phyloP scores from a whole-genome alignment of 768 basidiomycete species.

The Psilocybe cubensis region DNA sequence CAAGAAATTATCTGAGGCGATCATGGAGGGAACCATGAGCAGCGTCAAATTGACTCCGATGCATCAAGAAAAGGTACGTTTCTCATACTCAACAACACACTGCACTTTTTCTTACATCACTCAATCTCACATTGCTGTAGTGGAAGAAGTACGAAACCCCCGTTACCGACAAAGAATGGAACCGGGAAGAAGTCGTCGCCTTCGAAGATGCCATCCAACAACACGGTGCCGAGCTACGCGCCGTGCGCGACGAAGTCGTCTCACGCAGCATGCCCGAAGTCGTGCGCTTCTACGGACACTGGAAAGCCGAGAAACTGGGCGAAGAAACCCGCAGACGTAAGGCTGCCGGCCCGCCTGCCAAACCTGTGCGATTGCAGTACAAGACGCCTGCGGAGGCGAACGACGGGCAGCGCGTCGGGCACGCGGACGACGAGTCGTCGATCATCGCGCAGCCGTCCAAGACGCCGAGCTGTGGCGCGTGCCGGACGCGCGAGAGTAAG shows the following conservation, averaged over 20 bases:
- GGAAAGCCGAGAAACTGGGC: constrained; percentile 80
- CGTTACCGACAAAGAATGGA: constrained; percentile 76
- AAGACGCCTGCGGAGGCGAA: constrained; percentile 40
- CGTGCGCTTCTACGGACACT: constrained; percentile 82
- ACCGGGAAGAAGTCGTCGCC: constrained; percentile 63
- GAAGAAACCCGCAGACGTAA: constrained; percentile 66
- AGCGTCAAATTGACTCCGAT: constrained; percentile 35
- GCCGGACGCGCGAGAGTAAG: constrained; percentile 77
- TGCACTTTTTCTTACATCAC: neutral
- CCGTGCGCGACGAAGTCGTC: constrained; percentile 74
- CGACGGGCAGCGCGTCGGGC: constrained; percentile 50
- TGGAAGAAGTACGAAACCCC: constrained; percentile 73
- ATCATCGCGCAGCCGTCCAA: constrained; percentile 61
- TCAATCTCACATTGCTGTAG: constrained; percentile 36
- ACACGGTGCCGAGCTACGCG: constrained; percentile 82
- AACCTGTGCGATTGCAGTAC: constrained; percentile 40
- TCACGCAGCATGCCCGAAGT: constrained; percentile 75
- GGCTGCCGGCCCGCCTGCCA: constrained; percentile 37
- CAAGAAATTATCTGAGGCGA: constrained; percentile 72
- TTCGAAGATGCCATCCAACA: constrained; percentile 77
- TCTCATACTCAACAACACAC: neutral
- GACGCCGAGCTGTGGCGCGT: constrained; percentile 77
- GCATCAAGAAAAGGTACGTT: constrained; percentile 65
- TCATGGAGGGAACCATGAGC: constrained; percentile 44
- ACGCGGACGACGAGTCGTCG: constrained; percentile 79